phyloP scores from a whole-genome alignment of 2,329 filamentous ascomycete genomes.

The Fusarium liriodendri region DNA sequence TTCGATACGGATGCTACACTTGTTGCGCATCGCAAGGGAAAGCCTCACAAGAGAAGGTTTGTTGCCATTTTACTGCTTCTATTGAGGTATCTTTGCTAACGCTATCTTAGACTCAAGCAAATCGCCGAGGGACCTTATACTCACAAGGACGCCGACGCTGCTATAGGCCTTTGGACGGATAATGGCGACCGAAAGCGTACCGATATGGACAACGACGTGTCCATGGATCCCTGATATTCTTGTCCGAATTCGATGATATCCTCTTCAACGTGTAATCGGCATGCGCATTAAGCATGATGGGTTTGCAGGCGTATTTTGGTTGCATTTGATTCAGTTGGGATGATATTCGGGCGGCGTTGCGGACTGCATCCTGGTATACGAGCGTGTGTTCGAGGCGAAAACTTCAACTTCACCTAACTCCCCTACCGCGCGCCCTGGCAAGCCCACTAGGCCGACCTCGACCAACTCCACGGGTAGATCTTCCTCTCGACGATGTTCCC shows the following conservation, averaged over 20 bases:
- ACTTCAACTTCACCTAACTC: conserved; percentile 53
- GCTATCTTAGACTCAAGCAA: conserved; percentile 74
- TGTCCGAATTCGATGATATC: conserved; percentile 8
- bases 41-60: conserved; percentile 89
- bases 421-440: conserved; percentile 58
- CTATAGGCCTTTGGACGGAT: conserved; percentile 76
- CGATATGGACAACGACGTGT: conserved; percentile 43
- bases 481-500: conserved; percentile 50
- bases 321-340: conserved; percentile 7
- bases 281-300: neutral
- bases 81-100: conserved; percentile 38
- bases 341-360: conserved; percentile 13
- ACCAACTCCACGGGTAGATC: conserved; percentile 40
- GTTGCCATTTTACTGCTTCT: conserved; percentile 6
- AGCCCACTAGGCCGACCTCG: conserved; percentile 59
- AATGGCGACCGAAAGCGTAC: conserved; percentile 56
- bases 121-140: conserved; percentile 87
- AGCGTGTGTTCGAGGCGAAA: conserved; percentile 15
- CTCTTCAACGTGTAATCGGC: neutral
- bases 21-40: conserved; percentile 81
- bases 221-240: conserved; percentile 48
- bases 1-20: conserved; percentile 88
- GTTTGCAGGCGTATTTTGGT: conserved; percentile 14
- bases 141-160: conserved; percentile 87
- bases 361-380: conserved; percentile 25